Evolutionary conservation across 164 flowering plant genomes (phyloP), one percentile per base, ranked within the genome.

Genomic region (Annona cherimola): DNA sequence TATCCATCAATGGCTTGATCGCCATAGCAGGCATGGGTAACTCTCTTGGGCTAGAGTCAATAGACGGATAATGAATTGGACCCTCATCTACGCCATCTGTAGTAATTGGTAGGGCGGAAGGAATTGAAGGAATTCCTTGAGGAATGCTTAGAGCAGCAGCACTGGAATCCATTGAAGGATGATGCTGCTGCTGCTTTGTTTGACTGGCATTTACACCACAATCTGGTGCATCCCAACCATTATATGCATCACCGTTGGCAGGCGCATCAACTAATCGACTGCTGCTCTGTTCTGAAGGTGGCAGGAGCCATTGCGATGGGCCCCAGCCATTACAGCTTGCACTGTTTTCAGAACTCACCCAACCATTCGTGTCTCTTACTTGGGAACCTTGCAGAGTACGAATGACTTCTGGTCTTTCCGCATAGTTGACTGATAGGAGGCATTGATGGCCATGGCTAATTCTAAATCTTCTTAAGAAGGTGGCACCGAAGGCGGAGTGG

Each of bases 381-480:
- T 69, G 85, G 70, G 80, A 67, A 67, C 71, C 71, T n/a, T 68
- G 67, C 14, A 70, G 77, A 43, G 73, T 45, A 18, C 69, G 73
- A 71, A 26, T 19, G 55, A 40, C 16, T 12, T 87, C 78, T 62
- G 79, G 75, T n/a, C 75, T 73, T 85, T 87, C 42, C 64, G 78
- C 72, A 77, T 71, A 16, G 87, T 84, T 42, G 89, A 79, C 71
- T 90, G 90, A 75, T 86, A 82, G 71, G 94, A 89, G 55, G 92
- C 91, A 75, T 74, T 88, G 54, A 90, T 81, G 35, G 93, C 94
- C 92, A 89, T 83, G 4, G 89, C 86, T 75, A 90, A 68, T 61
- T 91, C 90, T 61, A 79, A 6, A 73, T 90, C 89, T 73, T 88
- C 97, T n/a, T n/a, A n/a, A n/a, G n/a, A n/a, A n/a, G n/a, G n/a